These are phyloP conservation scores for Ophiostoma fasciatum DNA, from an alignment of 2,329 filamentous ascomycete genomes.

Conservation along the genomic window DNA sequence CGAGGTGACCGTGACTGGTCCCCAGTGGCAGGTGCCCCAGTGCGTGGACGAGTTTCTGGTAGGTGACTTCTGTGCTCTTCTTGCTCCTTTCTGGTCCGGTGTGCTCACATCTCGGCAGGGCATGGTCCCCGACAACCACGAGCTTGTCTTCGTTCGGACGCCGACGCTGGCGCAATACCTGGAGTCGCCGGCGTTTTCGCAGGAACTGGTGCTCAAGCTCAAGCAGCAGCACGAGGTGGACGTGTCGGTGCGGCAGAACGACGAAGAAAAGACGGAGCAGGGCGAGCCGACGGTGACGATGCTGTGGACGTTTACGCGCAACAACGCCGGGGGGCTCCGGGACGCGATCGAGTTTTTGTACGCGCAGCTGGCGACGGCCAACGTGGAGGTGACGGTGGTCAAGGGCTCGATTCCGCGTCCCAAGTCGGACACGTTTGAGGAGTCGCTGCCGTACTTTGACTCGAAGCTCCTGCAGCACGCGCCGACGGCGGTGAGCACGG, in stretches of 20 bases:
- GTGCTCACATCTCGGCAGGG: slow-evolving; percentile 35
- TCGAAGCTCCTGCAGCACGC: slow-evolving; percentile 93
- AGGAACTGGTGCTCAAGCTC: slow-evolving; percentile 68
- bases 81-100: neutral
- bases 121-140: slow-evolving; percentile 95
- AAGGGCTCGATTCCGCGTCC: slow-evolving; percentile 95
- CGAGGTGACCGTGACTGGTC: slow-evolving; percentile 86
- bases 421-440: slow-evolving; percentile 97
- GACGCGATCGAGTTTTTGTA: slow-evolving; percentile 94
- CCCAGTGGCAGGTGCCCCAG: slow-evolving; percentile 95
- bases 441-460: slow-evolving; percentile 91
- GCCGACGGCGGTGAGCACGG: slow-evolving; percentile 62
- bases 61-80: slow-evolving; percentile 16
- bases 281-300: slow-evolving; percentile 46
- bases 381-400: slow-evolving; percentile 75
- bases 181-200: slow-evolving; percentile 63
- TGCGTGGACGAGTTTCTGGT: slow-evolving; percentile 90
- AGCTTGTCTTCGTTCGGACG: slow-evolving; percentile 68
- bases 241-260: slow-evolving; percentile 55
- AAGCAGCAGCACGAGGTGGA: slow-evolving; percentile 88
- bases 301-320: slow-evolving; percentile 77
- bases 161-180: slow-evolving; percentile 68
- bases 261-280: slow-evolving; percentile 42
- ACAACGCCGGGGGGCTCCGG: slow-evolving; percentile 88
- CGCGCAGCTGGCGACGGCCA: slow-evolving; percentile 68